A percentile compares a stretch with the other conserved stretches of the same genome.
These are phyloP conservation scores for Diutina pseudorugosa DNA, from an alignment of 1,139 yeast species.

Conservation along the genomic window DNA sequence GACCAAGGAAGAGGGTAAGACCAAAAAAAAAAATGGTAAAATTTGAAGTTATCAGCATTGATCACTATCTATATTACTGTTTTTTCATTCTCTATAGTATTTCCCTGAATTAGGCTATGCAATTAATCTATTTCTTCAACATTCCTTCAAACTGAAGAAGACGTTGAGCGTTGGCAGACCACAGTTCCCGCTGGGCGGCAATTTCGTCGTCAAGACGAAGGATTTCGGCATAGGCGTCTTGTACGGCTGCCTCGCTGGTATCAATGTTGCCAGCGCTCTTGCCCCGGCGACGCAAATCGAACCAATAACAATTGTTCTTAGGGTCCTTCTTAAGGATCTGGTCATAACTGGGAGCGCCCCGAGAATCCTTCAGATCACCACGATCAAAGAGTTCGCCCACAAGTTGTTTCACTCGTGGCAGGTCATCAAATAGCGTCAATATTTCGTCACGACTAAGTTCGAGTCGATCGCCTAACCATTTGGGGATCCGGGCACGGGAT, in stretches of 20 bases:
- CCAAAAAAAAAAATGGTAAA: too few species aligned
- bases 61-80: too few species aligned
- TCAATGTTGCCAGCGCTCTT: not conserved
- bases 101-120: too few species aligned
- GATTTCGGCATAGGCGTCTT: not conserved
- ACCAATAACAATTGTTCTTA: too few species aligned
- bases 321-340: not conserved
- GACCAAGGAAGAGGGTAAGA: too few species aligned
- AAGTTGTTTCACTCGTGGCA: not conserved
- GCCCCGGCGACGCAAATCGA: not conserved
- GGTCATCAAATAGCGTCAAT: not conserved
- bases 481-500: not conserved
- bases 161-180: not conserved
- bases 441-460: not conserved
- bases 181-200: not conserved
- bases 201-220: not conserved
- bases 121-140: not conserved
- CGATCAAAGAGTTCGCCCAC: not conserved
- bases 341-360: not conserved
- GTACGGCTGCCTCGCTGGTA: not conserved
- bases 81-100: too few species aligned
- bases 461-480: not conserved
- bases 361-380: not conserved
- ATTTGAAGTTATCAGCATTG: too few species aligned
- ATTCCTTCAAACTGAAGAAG: not conserved